Conservation (phyloP, 2,329 filamentous ascomycete genomes). For the Cladosporium sp. region DNA sequence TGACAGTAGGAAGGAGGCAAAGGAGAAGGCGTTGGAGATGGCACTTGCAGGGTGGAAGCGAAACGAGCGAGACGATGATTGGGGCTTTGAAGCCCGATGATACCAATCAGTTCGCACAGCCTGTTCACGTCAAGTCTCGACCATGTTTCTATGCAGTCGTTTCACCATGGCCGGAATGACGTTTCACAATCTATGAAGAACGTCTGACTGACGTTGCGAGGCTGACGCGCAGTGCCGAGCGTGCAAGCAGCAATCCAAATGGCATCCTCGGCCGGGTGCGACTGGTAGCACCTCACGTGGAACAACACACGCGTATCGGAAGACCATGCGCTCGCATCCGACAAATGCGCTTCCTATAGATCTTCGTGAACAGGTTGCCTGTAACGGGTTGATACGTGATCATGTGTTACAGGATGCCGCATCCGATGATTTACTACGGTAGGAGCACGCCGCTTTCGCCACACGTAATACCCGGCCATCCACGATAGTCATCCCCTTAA, state of each 20-base stretch:
- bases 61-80: conserved; percentile 16
- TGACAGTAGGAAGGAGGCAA: not conserved
- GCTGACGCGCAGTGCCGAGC: not conserved
- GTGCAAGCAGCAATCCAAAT: not conserved
- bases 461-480: not conserved
- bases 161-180: not conserved
- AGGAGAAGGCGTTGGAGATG: not conserved
- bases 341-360: not conserved
- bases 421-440: not conserved
- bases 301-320: not conserved
- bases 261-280: not conserved
- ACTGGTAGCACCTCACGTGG: not conserved
- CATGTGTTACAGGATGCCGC: not conserved
- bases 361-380: not conserved
- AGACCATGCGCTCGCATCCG: not conserved
- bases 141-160: not conserved
- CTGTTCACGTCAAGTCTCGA: not conserved
- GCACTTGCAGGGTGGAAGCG: conserved; percentile 11
- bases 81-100: not conserved
- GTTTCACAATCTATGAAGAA: not conserved
- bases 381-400: not conserved
- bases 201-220: not conserved
- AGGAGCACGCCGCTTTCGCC: not conserved
- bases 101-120: not conserved
- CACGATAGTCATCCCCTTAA: not conserved